phyloP scores from a whole-genome alignment of 2,329 filamentous ascomycete genomes.

The Nemania abortiva region DNA sequence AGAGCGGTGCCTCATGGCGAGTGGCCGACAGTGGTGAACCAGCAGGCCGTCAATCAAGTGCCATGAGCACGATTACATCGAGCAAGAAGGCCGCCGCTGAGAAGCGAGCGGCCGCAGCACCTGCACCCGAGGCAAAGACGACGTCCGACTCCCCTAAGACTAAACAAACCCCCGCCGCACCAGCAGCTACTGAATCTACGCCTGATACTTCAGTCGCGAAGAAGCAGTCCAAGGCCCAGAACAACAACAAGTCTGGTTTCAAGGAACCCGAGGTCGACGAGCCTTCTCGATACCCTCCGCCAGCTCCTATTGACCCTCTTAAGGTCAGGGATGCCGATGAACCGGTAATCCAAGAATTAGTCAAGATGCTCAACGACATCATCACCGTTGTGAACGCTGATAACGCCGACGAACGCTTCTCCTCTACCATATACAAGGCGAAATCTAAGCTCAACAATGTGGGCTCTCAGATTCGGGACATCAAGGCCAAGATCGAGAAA shows the following conservation, averaged over 20 bases:
- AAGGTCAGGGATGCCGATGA: constrained; percentile 81
- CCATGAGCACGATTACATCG: constrained; percentile 43
- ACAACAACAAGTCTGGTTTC: constrained; percentile 53
- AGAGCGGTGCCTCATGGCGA: constrained; percentile 83
- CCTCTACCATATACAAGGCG: constrained; percentile 82
- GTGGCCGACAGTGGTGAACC: constrained; percentile 51
- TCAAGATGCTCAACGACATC: constrained; percentile 95
- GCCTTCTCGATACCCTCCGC: constrained; percentile 72
- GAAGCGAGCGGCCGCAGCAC: constrained; percentile 33
- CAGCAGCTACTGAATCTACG: constrained; percentile 49
- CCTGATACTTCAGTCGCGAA: constrained; percentile 17
- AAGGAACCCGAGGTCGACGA: constrained; percentile 73
- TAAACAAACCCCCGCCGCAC: constrained; percentile 50
- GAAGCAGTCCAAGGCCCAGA: constrained; percentile 39
- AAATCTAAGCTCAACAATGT: constrained; percentile 85
- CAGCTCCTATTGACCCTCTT: constrained; percentile 81
- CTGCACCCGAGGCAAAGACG: constrained; percentile 39
- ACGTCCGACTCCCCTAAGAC: constrained; percentile 41
- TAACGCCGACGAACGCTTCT: constrained; percentile 80
- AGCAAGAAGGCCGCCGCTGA: constrained; percentile 48
- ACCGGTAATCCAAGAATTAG: constrained; percentile 90
- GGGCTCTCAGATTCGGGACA: constrained; percentile 78
- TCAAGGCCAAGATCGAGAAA: constrained; percentile 77
- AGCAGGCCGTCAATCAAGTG: constrained; percentile 48
- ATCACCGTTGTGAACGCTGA: constrained; percentile 94